Conservation (phyloP, 1,139 yeast species). For the Candida sp. region DNA sequence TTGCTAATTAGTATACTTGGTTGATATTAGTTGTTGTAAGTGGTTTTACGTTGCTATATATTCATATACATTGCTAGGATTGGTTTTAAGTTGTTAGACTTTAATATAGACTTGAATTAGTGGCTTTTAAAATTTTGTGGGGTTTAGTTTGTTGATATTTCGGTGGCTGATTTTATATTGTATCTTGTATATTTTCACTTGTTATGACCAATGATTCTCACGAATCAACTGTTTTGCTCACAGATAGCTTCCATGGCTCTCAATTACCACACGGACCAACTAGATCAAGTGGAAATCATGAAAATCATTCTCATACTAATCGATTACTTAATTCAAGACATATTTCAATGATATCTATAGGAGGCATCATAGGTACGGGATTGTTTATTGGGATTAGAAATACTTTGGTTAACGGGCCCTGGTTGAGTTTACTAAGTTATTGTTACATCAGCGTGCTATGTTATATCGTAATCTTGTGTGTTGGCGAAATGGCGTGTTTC, state of each 20-base stretch:
- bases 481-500: slow-evolving; percentile 18
- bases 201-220: not conserved
- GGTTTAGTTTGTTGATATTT: not conserved
- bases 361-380: slow-evolving; percentile 27
- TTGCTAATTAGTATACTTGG: no score
- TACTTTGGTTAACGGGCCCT: slow-evolving; percentile 16
- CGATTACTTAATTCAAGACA: slow-evolving; percentile 14
- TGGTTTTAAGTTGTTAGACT: no score
- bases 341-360: slow-evolving; percentile 21
- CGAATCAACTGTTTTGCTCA: not conserved
- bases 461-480: slow-evolving; percentile 15
- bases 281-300: not conserved
- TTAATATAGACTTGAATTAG: no score
- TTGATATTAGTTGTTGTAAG: no score
- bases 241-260: not conserved
- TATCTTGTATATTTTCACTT: no score
- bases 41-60: no score
- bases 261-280: not conserved
- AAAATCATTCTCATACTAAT: slow-evolving; percentile 9
- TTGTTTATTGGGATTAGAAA: slow-evolving; percentile 20
- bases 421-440: slow-evolving; percentile 16
- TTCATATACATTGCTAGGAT: no score
- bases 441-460: slow-evolving; percentile 15
- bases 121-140: not conserved
- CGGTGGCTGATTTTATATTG: not conserved